These are phyloP conservation scores for Rosa lucieae DNA, from an alignment of 306 rosid species.

Conservation along the genomic window DNA sequence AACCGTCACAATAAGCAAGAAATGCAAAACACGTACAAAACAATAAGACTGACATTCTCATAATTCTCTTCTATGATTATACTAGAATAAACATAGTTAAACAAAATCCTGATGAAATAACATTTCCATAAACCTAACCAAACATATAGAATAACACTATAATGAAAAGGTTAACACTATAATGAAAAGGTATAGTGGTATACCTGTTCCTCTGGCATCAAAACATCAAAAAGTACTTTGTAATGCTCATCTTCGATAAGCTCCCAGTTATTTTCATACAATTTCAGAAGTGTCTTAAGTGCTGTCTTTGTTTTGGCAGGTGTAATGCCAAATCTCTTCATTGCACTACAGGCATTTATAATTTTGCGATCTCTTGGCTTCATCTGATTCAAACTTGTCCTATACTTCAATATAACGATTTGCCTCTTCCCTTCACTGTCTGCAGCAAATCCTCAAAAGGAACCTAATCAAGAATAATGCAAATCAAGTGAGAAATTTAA, in stretches of 20 bases:
- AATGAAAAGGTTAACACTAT: no score
- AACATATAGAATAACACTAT: neutral
- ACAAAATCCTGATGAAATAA: neutral
- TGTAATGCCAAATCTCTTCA: slow-evolving; percentile 6
- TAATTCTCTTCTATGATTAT: neutral
- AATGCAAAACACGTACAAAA: neutral
- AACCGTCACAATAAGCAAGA: neutral
- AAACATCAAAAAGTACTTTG: slow-evolving; percentile 15
- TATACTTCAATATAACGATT: neutral
- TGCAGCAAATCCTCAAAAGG: neutral
- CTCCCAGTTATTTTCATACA: slow-evolving; percentile 20
- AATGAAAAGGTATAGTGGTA: neutral
- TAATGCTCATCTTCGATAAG: slow-evolving; percentile 13
- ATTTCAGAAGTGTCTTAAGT: slow-evolving; percentile 11
- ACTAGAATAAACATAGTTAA: neutral
- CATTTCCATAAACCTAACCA: no score
- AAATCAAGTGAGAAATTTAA: neutral
- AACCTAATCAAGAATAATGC: neutral
- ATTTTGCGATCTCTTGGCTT: neutral
- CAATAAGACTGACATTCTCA: neutral
- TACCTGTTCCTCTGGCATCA: slow-evolving; percentile 17
- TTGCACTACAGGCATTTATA: slow-evolving; percentile 18
- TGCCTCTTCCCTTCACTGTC: slow-evolving; percentile 1
- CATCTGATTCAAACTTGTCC: slow-evolving; percentile 8
- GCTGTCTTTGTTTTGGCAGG: slow-evolving; percentile 4